Conservation (phyloP, 441 rosid genomes). For the Croton laevigatus region DNA sequence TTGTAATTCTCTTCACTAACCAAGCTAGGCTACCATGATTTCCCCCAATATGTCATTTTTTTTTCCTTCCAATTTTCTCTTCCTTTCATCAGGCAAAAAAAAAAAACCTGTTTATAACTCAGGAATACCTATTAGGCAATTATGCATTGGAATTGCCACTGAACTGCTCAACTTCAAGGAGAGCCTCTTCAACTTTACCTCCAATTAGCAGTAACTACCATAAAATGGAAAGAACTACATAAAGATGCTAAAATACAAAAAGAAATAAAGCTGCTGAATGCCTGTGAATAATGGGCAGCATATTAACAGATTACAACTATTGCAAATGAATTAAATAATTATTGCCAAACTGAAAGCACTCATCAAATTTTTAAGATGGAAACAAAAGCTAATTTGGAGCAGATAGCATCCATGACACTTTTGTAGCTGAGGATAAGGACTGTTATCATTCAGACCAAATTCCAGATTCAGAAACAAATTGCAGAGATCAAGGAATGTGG, state of each 20-base stretch:
- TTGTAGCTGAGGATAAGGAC: background rate
- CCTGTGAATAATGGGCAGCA: background rate
- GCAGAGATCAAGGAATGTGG: background rate
- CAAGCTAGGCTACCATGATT: background rate
- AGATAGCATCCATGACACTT: background rate
- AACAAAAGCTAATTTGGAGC: background rate
- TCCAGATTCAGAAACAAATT: background rate
- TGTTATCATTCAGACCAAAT: background rate
- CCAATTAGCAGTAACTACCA: slow-evolving; percentile 69
- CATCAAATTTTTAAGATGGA: background rate
- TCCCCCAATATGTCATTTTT: background rate
- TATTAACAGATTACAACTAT: background rate
- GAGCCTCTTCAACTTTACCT: slow-evolving; percentile 56
- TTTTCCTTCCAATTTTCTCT: background rate
- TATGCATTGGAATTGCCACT: slow-evolving; percentile 37
- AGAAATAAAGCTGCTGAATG: background rate
- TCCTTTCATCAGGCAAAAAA: background rate
- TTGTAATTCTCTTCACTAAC: background rate
- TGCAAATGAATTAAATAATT: background rate
- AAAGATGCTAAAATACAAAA: background rate
- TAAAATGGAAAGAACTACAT: slow-evolving; percentile 8
- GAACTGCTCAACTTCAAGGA: slow-evolving; percentile 50
- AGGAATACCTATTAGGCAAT: slow-evolving; percentile 59
- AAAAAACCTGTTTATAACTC: background rate
- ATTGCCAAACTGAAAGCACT: background rate